Evolutionary conservation across 352 stramenopile species (phyloP), one percentile per base, ranked within the genome.

Genomic region (Phytophthora litchii): DNA sequence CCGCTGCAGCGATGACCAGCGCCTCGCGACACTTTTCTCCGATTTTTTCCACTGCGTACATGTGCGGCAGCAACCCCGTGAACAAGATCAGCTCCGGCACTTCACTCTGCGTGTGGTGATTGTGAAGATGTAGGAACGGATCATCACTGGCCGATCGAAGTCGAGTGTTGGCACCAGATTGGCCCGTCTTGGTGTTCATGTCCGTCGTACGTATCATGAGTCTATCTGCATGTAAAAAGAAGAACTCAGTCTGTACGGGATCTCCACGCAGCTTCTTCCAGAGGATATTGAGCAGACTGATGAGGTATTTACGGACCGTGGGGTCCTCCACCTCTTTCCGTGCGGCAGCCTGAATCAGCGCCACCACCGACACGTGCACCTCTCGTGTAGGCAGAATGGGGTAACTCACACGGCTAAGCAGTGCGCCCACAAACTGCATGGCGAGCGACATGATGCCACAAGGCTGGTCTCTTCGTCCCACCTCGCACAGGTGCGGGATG

Each of bases 261-360:
- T 95, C 83, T 32, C 75, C 74, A 14, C 82, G 83, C 54, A 95
- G 67, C 40, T 95, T 95, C 61, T 93, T 92, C 86, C 86, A 95
- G 11, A 95, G 46, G 7, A 86, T 74, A 52, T 95, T 91, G 16
- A 95, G 77, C 48, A 93, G 59, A 23, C 60, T 89, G 61, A 95
- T 81, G 20, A 95, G 70, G 42, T 86, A 91, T 61, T 95, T 94
- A 50, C 84, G 82, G 14, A 92, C 83, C n/a, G 90, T 72, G 1
- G 81, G 74, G 60, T 95, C 86, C 36, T 93, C 82, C 32, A 95
- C 81, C 48, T 94, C 84, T 42, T 85, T 87, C 36, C 85, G 77
- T 13, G 83, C 89, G 1, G 86, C 86, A 8, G 80, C 80, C 44
- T 94, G 78, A 29, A 94, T 86, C n/a, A 95, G 78, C 13, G 74